Percentiles rank a stretch among this genome's conserved stretches.
These are phyloP conservation scores for Coemansia sp. DNA, from an alignment of 192 early-diverging fungal species.

Conservation along the genomic window DNA sequence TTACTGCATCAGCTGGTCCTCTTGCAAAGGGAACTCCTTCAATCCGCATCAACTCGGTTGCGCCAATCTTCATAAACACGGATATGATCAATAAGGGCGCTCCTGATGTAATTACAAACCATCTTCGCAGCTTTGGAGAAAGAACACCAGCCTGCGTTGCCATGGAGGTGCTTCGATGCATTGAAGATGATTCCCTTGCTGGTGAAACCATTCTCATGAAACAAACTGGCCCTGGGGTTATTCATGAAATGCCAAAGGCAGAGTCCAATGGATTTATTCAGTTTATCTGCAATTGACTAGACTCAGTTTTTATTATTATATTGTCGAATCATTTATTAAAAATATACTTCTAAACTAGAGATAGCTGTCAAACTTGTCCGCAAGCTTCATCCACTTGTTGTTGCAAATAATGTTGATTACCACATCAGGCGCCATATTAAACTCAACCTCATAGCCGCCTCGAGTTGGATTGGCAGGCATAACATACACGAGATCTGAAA, in stretches of 20 bases:
- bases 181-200: too few relatives aligned
- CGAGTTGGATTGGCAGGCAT: neutral
- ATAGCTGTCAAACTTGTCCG: neutral
- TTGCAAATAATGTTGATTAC: neutral
- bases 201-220: too few relatives aligned
- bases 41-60: slow-evolving; percentile 61
- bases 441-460: slow-evolving; percentile 5
- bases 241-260: too few relatives aligned
- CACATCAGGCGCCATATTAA: neutral
- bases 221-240: too few relatives aligned
- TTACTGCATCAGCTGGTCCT: slow-evolving; percentile 44
- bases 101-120: neutral
- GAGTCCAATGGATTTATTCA: too few relatives aligned
- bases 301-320: too few relatives aligned
- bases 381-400: neutral
- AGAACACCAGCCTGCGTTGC: too few relatives aligned
- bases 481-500: neutral
- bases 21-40: slow-evolving; percentile 19
- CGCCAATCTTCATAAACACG: slow-evolving; percentile 56
- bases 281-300: too few relatives aligned
- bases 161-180: too few relatives aligned
- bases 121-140: too few relatives aligned
- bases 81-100: slow-evolving; percentile 29
- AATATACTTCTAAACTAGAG: neutral
- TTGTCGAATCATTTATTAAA: too few relatives aligned